A percentile compares a stretch with the other conserved stretches of the same genome.
These are phyloP conservation scores for Mrakia frigida DNA, from an alignment of 768 basidiomycete species.

Conservation along the genomic window DNA sequence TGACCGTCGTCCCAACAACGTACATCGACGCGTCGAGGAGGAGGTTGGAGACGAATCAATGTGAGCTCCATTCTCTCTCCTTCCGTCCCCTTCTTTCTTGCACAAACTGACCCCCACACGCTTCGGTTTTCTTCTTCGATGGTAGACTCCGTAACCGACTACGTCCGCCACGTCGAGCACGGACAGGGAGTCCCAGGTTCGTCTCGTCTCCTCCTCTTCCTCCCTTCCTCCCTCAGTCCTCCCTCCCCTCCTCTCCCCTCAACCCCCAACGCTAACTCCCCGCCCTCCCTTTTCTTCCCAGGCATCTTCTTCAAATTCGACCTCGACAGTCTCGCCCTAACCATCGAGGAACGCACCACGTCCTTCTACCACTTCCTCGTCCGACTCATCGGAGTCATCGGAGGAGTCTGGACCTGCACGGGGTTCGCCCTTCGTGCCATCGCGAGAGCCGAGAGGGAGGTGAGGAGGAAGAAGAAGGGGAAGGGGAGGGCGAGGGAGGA, in stretches of 20 bases:
- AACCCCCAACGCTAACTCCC: too few species aligned
- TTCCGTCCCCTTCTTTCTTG: conserved; percentile 60
- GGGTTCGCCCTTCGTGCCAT: conserved; percentile 27
- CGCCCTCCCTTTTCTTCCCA: too few species aligned
- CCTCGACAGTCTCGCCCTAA: conserved; percentile 79
- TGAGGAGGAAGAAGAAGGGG: conserved; percentile 19
- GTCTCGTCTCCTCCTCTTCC: too few species aligned
- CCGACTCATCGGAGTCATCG: conserved; percentile 81
- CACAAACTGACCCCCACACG: neutral
- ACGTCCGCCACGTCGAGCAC: conserved; percentile 67
- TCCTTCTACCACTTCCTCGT: conserved; percentile 74
- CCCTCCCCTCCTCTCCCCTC: too few species aligned
- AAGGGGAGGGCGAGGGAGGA: conserved; percentile 26
- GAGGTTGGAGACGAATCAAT: conserved; percentile 47
- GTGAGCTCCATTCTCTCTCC: conserved; percentile 42
- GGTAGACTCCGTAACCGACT: conserved; percentile 79
- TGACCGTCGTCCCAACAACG: conserved; percentile 91
- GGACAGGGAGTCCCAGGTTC: conserved; percentile 67
- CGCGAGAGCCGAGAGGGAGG: conserved; percentile 21
- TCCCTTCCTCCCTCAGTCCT: too few species aligned
- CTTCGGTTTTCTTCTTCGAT: conserved; percentile 47
- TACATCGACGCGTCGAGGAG: conserved; percentile 56
- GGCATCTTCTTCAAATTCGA: conserved; percentile 98
- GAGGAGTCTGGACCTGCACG: conserved; percentile 34
- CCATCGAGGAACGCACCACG: conserved; percentile 82